Percentiles rank a stretch among this genome's conserved stretches.
Evolutionary conservation across 306 rosid genomes (phyloP).

Genomic region (Corylus heterophylla): DNA sequence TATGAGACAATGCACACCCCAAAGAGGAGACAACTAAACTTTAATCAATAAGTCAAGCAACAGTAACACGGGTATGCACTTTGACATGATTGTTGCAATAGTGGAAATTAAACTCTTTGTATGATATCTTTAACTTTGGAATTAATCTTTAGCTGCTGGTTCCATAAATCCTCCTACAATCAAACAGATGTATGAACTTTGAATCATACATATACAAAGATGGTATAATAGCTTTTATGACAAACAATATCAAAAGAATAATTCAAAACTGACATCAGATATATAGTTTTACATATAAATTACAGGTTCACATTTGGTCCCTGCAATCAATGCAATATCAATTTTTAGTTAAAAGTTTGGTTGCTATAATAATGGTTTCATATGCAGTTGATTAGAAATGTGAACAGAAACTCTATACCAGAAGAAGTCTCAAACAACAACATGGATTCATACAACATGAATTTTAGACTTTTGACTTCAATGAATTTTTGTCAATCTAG

Average conservation of each 20-base stretch:
- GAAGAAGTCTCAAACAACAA: neutral
- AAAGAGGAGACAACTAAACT: too few species aligned
- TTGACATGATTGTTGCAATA: neutral
- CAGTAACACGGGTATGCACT: neutral
- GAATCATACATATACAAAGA: neutral
- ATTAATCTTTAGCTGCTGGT: neutral
- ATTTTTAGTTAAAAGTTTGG: neutral
- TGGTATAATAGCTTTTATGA: neutral
- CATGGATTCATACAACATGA: neutral
- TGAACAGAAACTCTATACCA: slow-evolving; percentile 7
- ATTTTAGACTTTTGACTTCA: neutral
- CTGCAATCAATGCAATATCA: neutral
- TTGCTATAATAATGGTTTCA: neutral
- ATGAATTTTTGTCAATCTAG: neutral
- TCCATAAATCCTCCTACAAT: neutral
- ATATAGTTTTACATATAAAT: neutral
- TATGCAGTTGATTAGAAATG: neutral
- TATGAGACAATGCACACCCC: too few species aligned
- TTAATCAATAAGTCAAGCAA: too few species aligned
- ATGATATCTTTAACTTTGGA: neutral
- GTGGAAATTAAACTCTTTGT: neutral
- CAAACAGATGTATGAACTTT: neutral
- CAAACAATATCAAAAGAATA: neutral
- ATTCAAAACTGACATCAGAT: neutral
- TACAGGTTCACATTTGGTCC: neutral